Base-by-base conservation (phyloP, 2,329 filamentous ascomycete genomes). In the Teratosphaeria destructans region DNA sequence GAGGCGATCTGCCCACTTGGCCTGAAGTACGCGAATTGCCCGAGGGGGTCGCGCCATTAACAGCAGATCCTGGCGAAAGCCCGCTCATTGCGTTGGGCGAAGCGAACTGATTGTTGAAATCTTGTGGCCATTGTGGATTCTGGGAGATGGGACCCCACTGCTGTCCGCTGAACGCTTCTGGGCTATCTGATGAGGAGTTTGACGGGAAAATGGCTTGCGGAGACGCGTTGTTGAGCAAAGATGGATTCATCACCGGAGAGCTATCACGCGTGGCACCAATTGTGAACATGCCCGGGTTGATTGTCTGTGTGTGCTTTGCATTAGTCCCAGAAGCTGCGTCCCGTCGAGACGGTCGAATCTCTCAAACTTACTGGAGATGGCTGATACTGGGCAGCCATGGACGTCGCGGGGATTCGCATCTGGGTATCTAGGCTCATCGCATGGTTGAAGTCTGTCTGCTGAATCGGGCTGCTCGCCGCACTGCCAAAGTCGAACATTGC, bases 401-500 rank as follows among this genome's bases (percentile, higher is more conserved):
- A 59, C 52, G 61, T 57, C 3, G 47, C 35, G 32, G 64, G 64
- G 60, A 67, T 64, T 37, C 64, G 60, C 56, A 67, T 62, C 23
- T 67, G 66, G 16, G 65, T 64, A 56, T 70, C 65, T 34, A 71
- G 59, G 10, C 65, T 66, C 63, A 71, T 66, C 57, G 67, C 65
- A 7, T 64, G 60, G 47, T 68, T 66, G 60, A 67, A 70, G 11
- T 67, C 67, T n/a, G 63, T 62, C 26, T 64, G 57, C 59, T 69
- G 68, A 19, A 67, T 64, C 10, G 84, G 82, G 61, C 82, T 86
- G 64, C 79, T 83, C 1, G 81, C 79, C 8, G 80, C 79, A 65
- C 81, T 83, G 16, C 81, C 79, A 67, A 86, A 85, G 63, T 84
- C 80, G 64, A 85, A 83, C 55, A 77, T 73, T 54, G 75, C 73